Conservation (phyloP, 2,329 filamentous ascomycete species). For the Saccharata proteae region DNA sequence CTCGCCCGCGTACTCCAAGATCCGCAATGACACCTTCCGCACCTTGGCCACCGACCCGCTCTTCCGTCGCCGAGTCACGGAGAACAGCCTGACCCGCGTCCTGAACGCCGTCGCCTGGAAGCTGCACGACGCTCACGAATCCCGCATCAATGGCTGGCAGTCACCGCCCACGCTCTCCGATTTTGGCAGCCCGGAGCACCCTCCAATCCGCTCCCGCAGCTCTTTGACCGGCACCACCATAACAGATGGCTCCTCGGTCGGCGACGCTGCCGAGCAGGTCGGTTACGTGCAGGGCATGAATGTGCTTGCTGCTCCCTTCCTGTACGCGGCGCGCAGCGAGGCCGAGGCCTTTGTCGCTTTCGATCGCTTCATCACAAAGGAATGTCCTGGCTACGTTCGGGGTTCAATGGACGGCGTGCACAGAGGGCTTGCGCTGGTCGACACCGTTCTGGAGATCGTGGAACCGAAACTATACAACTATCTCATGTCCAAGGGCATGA, state of each 20-base stretch:
- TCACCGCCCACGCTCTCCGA: conserved; percentile 37
- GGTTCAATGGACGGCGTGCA: conserved; percentile 97
- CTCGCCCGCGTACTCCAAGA: conserved; percentile 91
- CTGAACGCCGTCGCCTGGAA: conserved; percentile 94
- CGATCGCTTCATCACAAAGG: conserved; percentile 71
- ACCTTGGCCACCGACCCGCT: conserved; percentile 95
- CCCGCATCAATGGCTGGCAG: conserved; percentile 39
- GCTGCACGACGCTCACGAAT: conserved; percentile 66
- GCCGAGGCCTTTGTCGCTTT: conserved; percentile 90
- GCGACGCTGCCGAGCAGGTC: conserved; percentile 48
- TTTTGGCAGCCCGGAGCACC: conserved; percentile 33
- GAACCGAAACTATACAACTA: conserved; percentile 79
- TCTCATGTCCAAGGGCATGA: conserved; percentile 73
- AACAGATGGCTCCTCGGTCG: conserved; percentile 5
- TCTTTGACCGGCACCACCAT: conserved; percentile 11
- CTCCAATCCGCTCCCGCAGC: conserved; percentile 18
- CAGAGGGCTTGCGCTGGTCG: conserved; percentile 77
- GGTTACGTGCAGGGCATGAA: conserved; percentile 99
- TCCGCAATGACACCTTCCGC: conserved; percentile 95
- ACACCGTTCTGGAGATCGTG: conserved; percentile 82
- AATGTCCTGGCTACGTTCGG: conserved; percentile 87
- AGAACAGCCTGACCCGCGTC: conserved; percentile 86
- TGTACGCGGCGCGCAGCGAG: conserved; percentile 90
- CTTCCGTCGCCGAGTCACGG: conserved; percentile 87
- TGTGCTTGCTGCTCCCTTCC: conserved; percentile 85